Evolutionary conservation across 139 green algal genomes (phyloP).

Genomic region (Chlorella sorokiniana): DNA sequence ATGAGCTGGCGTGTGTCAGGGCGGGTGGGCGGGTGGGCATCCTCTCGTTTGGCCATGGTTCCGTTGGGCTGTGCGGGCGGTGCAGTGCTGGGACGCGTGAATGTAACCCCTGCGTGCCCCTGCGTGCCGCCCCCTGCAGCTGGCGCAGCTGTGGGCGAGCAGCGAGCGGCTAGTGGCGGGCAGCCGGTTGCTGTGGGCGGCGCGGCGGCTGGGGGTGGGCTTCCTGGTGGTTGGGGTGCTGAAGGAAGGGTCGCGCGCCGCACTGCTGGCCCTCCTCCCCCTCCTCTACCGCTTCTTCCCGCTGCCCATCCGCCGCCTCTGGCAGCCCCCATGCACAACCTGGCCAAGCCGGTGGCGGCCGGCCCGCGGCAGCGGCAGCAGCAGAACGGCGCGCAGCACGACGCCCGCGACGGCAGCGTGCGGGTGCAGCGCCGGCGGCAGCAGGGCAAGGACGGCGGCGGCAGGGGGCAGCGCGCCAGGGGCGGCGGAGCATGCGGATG

Average conservation of each 20-base stretch:
- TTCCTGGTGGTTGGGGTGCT: constrained; percentile 25
- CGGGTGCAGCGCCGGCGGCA: no score
- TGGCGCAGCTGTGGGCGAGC: constrained; percentile 21
- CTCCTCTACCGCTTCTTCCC: constrained; percentile 47
- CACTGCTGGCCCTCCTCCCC: constrained; percentile 31
- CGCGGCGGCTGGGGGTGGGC: constrained; percentile 27
- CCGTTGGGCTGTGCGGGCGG: not conserved
- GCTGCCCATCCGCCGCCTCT: constrained; percentile 41
- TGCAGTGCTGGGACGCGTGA: not conserved
- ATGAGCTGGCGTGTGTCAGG: not conserved
- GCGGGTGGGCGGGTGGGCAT: no score
- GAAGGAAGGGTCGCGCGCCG: constrained; percentile 30
- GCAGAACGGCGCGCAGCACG: not conserved
- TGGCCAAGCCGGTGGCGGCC: not conserved
- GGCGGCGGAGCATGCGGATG: not conserved
- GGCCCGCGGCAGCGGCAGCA: not conserved
- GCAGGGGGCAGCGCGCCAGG: not conserved
- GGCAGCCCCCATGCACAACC: constrained; percentile 56
- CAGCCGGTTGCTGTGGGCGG: constrained; percentile 16
- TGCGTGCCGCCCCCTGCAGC: not conserved
- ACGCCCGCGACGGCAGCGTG: not conserved
- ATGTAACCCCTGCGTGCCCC: not conserved
- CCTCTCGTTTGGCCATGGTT: not conserved
- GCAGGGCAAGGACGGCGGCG: not conserved
- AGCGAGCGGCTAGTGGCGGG: not conserved